Conservation (phyloP, 208 protist genomes). For the Crithidia bombi region DNA sequence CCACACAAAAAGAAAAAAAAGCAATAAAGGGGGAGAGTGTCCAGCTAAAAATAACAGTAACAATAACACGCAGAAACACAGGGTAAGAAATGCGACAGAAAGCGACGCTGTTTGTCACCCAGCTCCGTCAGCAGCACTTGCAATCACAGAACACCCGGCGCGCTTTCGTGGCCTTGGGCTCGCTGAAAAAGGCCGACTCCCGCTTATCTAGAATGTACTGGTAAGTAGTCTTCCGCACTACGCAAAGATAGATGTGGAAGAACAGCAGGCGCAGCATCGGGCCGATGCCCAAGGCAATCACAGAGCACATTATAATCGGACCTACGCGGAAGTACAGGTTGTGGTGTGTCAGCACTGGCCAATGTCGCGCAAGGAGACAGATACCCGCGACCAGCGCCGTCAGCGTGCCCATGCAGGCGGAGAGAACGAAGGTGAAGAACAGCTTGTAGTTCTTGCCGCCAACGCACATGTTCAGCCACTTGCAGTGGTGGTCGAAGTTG, state of each 20-base stretch:
- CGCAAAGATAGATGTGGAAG: conserved; percentile 75
- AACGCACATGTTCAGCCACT: conserved; percentile 93
- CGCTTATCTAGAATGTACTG: conserved; percentile 68
- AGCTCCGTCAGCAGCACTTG: not conserved
- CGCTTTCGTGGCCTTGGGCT: not conserved
- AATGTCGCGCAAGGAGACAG: conserved; percentile 63
- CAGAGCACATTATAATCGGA: conserved; percentile 50
- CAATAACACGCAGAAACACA: not conserved
- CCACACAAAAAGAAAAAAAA: no score
- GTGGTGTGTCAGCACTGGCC: conserved; percentile 47
- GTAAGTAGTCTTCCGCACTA: conserved; percentile 66
- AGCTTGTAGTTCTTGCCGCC: conserved; percentile 79
- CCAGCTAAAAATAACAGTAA: no score
- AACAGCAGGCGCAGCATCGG: conserved; percentile 69
- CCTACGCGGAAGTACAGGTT: conserved; percentile 71
- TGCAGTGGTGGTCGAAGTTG: conserved; percentile 93
- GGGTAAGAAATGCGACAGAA: not conserved
- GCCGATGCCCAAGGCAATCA: conserved; percentile 42
- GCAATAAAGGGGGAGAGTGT: no score
- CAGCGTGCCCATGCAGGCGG: conserved; percentile 35
- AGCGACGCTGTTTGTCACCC: not conserved
- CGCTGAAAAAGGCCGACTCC: conserved; percentile 10
- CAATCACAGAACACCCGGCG: not conserved
- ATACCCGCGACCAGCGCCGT: conserved; percentile 41
- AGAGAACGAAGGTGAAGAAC: conserved; percentile 70